Evolutionary conservation across 2,329 filamentous ascomycete genomes (phyloP).

Genomic region (Aspergillus niger): DNA sequence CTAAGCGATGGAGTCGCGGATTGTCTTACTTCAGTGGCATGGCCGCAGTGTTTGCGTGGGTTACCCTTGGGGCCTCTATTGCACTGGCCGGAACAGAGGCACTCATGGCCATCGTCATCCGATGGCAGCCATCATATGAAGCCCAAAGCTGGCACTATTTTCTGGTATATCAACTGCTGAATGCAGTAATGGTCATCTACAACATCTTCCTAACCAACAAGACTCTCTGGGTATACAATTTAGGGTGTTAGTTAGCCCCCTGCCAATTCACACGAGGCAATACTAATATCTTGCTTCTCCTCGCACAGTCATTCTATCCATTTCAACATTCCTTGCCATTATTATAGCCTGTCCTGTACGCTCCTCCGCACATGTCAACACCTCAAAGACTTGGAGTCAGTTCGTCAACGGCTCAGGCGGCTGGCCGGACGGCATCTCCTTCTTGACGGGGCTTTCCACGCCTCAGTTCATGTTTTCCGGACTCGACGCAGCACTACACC

Average conservation of each 20-base stretch:
- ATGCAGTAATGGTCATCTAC: slow-evolving; percentile 19
- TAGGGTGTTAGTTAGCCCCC: slow-evolving; percentile 20
- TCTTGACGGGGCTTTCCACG: slow-evolving; percentile 26
- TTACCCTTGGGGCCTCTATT: slow-evolving; percentile 25
- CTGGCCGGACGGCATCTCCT: slow-evolving; percentile 29
- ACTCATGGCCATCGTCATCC: slow-evolving; percentile 26
- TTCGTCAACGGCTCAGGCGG: slow-evolving; percentile 26
- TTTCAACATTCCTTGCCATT: slow-evolving; percentile 23
- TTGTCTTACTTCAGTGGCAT: slow-evolving; percentile 27
- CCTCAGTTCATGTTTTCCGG: slow-evolving; percentile 30
- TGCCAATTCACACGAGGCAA: not conserved
- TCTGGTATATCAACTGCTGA: slow-evolving; percentile 25
- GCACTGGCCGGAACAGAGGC: slow-evolving; percentile 19
- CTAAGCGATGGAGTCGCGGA: slow-evolving; percentile 25
- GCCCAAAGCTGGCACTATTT: slow-evolving; percentile 26
- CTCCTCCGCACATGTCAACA: slow-evolving; percentile 17
- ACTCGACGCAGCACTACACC: slow-evolving; percentile 26
- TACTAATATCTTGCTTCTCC: not conserved
- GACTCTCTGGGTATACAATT: slow-evolving; percentile 28
- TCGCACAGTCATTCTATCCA: slow-evolving; percentile 22
- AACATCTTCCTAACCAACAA: slow-evolving; percentile 25
- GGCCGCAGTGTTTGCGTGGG: slow-evolving; percentile 26
- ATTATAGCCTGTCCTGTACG: slow-evolving; percentile 26
- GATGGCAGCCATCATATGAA: slow-evolving; percentile 23
- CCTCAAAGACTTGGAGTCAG: slow-evolving; percentile 19